Base-by-base conservation (phyloP, 306 rosid species). In the Trifolium pratense region DNA sequence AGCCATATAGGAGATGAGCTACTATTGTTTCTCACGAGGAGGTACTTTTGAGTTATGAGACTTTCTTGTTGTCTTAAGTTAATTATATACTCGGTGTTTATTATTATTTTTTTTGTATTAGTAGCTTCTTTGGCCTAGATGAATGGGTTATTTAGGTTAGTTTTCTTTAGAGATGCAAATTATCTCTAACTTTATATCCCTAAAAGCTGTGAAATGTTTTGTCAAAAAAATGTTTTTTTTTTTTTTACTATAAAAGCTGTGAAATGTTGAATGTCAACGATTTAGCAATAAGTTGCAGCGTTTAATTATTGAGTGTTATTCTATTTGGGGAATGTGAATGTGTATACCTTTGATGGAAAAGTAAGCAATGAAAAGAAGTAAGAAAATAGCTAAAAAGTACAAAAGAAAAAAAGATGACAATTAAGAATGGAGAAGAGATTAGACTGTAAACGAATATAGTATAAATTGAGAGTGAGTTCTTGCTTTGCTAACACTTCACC, bases 1-100 rank as follows among this genome's bases (percentile, higher is more conserved):
- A 87, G 83, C 98, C 97, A 4, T 91, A 89, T 52, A 80, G 80
- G 78, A 91, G 98, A 86, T 91, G 40, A 62, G 8, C 3, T 21
- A 25, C 17, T 66, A 13, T 42, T 66, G 39, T 46, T 21, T 21
- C 34, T 36, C 49, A 32, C 3, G 11, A 68, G 70, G 51, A 68
- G 79, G 73, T 78, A 31, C 46, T 52, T 56, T 29, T 42, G 69
- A 14, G 37, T 73, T 68, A 21, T 25, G 53, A 65, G 18, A 65
- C 20, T 18, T 10, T 63, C 37, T 65, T 39, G 1, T 7, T 29
- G 26, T 59, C 59, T 45, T 17, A 34, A 9, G 51, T 45, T 26
- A 36, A 9, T 15, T 45, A 53, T 45, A 26, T 68, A 13, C 25
- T 46, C 17, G 16, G 17, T 23, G 42, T 56, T 13, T n/a, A 37